Conservation (phyloP, 106 monocot species). For the Amphibolis antarctica region DNA sequence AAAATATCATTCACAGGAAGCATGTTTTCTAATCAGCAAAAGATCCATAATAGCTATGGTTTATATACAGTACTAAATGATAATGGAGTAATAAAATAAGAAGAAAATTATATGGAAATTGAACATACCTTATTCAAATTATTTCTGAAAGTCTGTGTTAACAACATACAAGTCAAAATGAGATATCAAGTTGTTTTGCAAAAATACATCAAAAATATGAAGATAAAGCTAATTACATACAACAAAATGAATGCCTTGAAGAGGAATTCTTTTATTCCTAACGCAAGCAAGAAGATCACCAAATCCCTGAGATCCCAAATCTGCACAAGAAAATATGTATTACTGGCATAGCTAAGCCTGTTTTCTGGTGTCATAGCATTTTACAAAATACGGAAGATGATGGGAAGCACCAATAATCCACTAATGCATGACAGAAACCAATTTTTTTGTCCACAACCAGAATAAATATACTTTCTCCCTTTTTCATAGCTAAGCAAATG, state of each 20-base stretch:
- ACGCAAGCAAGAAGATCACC: constrained; percentile 98
- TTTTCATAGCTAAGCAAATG: too few relatives aligned
- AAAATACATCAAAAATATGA: neutral
- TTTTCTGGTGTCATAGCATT: too few relatives aligned
- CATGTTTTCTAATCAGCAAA: neutral
- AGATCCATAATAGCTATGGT: neutral
- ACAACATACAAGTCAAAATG: neutral
- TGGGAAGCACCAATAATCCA: neutral
- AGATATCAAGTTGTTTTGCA: neutral
- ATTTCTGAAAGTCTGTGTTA: constrained; percentile 76
- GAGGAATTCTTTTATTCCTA: constrained; percentile 64
- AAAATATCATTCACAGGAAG: neutral
- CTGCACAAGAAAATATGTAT: constrained; percentile 24
- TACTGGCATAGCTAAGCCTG: too few relatives aligned
- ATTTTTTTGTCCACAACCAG: neutral
- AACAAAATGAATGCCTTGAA: constrained; percentile 98
- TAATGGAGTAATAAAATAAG: neutral
- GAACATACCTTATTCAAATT: constrained; percentile 88
- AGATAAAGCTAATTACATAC: constrained; percentile 22
- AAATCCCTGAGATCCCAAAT: constrained; percentile 67
- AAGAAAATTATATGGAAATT: neutral
- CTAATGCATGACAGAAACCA: neutral
- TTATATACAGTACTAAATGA: neutral
- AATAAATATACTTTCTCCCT: too few relatives aligned
- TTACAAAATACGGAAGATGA: neutral